Evolutionary conservation across 192 early-diverging fungal species (phyloP).

Genomic region (Coemansia sp.): DNA sequence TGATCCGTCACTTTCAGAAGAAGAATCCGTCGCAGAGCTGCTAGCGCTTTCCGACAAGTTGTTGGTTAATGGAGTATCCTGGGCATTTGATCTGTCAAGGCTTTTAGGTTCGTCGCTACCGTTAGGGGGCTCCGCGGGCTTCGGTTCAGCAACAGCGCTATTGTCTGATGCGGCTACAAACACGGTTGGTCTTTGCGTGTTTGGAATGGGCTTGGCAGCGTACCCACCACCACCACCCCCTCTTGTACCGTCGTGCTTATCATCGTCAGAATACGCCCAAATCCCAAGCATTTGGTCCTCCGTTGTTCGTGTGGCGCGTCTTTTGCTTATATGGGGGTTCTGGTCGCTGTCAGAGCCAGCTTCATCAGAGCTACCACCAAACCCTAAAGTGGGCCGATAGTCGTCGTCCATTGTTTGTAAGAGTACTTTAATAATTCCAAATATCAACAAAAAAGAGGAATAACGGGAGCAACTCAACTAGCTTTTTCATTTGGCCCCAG

Average conservation of each 20-base stretch:
- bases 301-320: constrained; percentile 11
- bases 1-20: constrained; percentile 13
- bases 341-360: background rate
- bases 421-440: too few species aligned
- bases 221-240: background rate
- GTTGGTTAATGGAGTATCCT: background rate
- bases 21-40: background rate
- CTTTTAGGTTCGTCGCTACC: background rate
- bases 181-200: constrained; percentile 12
- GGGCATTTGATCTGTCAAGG: background rate
- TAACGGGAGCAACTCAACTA: too few species aligned
- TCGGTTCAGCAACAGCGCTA: too few species aligned
- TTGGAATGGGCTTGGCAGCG: background rate
- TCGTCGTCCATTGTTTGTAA: constrained; percentile 9
- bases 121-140: background rate
- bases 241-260: background rate
- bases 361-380: constrained; percentile 43
- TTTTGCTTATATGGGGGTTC: background rate
- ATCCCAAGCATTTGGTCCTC: constrained; percentile 43
- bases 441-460: too few species aligned
- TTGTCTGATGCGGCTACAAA: constrained; percentile 20
- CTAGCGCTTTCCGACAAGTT: background rate
- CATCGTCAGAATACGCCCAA: constrained; percentile 28
- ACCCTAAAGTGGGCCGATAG: constrained; percentile 16
- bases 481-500: too few species aligned